Conservation (phyloP, 202 grass and related monocot species). For the Alloteropsis angusta region DNA sequence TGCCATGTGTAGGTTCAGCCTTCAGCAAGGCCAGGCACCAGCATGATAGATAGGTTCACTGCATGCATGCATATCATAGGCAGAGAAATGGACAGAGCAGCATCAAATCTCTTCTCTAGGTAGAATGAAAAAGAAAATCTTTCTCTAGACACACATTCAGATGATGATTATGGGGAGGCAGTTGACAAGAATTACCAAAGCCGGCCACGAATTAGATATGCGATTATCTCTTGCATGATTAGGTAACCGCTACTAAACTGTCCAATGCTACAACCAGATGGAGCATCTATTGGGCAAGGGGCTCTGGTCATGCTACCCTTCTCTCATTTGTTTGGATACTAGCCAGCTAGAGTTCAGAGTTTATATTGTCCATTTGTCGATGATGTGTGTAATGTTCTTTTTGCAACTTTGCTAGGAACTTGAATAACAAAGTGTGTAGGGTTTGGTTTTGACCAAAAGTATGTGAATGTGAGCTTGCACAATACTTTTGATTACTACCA, state of each 20-base stretch:
- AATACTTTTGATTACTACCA: not conserved
- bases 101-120: not conserved
- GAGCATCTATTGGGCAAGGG: constrained; percentile 17
- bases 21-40: constrained; percentile 21
- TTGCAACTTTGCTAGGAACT: constrained; percentile 12
- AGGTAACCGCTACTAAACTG: not conserved
- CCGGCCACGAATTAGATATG: constrained; percentile 25
- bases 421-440: constrained; percentile 1
- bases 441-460: constrained; percentile 27
- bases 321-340: constrained; percentile 26
- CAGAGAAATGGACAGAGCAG: constrained; percentile 10
- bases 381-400: constrained; percentile 11
- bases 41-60: constrained; percentile 21
- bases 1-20: constrained; percentile 10
- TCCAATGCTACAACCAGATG: constrained; percentile 20
- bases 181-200: not conserved
- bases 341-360: constrained; percentile 10
- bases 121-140: not conserved
- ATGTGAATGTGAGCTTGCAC: constrained; percentile 13
- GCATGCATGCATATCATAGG: constrained; percentile 9
- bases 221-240: constrained; percentile 13
- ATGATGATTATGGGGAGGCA: not conserved
- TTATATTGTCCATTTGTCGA: constrained; percentile 33
- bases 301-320: constrained; percentile 9
- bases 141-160: not conserved